Percentiles rank a stretch among this genome's conserved stretches.
Conservation (phyloP, 257 asterid genomes). For the Capsicum rhomboideum region DNA sequence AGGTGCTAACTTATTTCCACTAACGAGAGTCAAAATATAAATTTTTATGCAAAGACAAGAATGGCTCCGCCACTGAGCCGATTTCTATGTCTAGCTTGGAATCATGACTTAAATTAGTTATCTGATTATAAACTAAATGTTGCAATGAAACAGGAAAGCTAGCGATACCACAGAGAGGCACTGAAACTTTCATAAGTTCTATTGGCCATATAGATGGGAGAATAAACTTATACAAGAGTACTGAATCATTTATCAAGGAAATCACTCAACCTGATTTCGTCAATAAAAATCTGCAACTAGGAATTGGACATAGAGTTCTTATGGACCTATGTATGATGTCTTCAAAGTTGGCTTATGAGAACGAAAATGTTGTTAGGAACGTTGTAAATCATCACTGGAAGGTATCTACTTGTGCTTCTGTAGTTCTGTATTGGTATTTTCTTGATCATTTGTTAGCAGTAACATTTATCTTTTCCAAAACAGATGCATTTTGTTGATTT, state of each 20-base stretch:
- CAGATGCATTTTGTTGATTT: slow-evolving; percentile 95
- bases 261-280: slow-evolving; percentile 1
- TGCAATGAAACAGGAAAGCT: slow-evolving; percentile 41
- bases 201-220: slow-evolving; percentile 86
- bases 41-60: too few relatives aligned
- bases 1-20: too few relatives aligned
- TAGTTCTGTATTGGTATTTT: neutral
- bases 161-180: slow-evolving; percentile 52
- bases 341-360: slow-evolving; percentile 81
- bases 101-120: neutral
- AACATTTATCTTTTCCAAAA: neutral
- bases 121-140: neutral
- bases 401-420: slow-evolving; percentile 23
- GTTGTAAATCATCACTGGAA: slow-evolving; percentile 72
- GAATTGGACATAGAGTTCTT: slow-evolving; percentile 41
- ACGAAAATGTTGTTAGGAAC: slow-evolving; percentile 52
- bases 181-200: slow-evolving; percentile 61
- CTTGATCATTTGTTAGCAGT: neutral
- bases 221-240: slow-evolving; percentile 29
- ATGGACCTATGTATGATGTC: slow-evolving; percentile 86
- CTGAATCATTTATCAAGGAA: slow-evolving; percentile 7
- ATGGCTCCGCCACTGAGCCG: too few relatives aligned
- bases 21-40: too few relatives aligned
- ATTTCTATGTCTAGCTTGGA: too few relatives aligned
- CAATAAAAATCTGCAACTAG: slow-evolving; percentile 14